Conservation (phyloP, 257 asterid genomes). For the Solanum clarkiae region DNA sequence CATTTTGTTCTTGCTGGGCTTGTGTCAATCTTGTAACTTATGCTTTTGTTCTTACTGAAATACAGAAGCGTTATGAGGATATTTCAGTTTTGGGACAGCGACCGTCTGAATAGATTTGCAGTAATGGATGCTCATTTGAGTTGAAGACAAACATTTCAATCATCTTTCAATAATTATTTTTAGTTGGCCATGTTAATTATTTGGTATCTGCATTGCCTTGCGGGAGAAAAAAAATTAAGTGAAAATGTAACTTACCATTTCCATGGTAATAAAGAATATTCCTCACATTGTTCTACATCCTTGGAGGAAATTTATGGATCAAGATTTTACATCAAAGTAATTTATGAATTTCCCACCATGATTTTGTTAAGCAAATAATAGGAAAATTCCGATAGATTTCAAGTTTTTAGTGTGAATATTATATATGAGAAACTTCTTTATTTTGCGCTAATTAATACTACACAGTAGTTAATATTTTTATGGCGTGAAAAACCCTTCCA, state of each 20-base stretch:
- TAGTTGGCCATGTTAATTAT: background rate
- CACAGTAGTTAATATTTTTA: background rate
- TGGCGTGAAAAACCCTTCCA: conserved; percentile 9
- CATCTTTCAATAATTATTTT: background rate
- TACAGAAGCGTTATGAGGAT: conserved; percentile 33
- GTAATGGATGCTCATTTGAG: background rate
- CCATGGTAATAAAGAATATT: background rate
- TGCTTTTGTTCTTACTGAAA: background rate
- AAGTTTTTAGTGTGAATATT: background rate
- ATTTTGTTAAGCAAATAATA: background rate
- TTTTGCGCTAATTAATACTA: background rate
- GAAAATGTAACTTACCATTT: background rate
- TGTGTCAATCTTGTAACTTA: background rate
- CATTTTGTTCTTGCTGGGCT: background rate
- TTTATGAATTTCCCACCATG: background rate
- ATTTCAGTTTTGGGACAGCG: conserved; percentile 32
- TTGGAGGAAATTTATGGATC: background rate
- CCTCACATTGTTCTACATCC: background rate
- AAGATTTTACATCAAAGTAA: background rate
- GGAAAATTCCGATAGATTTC: background rate
- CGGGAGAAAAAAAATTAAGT: background rate
- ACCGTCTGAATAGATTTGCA: conserved; percentile 9
- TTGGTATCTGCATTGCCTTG: background rate
- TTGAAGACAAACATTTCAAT: background rate
- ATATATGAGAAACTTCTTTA: background rate